Conservation (phyloP, 495 filamentous ascomycete genomes). For the Cryomyces minteri region DNA sequence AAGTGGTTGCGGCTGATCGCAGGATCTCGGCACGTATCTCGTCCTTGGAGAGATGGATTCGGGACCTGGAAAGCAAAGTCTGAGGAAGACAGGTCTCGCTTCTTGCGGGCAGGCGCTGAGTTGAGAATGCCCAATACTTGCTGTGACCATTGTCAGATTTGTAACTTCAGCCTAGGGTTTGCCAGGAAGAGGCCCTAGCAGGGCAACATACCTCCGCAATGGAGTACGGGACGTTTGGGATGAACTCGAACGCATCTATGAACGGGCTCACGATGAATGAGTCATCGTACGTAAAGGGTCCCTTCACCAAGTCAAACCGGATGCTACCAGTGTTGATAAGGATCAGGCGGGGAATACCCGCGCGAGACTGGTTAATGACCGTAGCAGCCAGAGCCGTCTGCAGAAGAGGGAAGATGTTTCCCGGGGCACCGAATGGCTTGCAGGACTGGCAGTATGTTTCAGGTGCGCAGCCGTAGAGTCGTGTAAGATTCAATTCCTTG, state of each 20-base stretch:
- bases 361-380: conserved; percentile 16
- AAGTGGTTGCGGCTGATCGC: conserved; percentile 4
- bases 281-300: conserved; percentile 23
- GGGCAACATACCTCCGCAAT: not conserved
- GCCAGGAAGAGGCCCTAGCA: too few species aligned
- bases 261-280: conserved; percentile 24
- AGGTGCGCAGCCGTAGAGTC: conserved; percentile 23
- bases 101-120: conserved; percentile 20
- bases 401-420: conserved; percentile 20
- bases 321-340: conserved; percentile 22
- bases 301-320: conserved; percentile 23
- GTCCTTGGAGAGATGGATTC: conserved; percentile 12
- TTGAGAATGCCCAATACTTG: conserved; percentile 24
- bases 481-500: conserved; percentile 16
- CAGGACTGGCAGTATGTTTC: conserved; percentile 23
- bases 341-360: conserved; percentile 16
- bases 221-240: conserved; percentile 19
- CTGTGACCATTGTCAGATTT: not conserved
- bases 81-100: conserved; percentile 15
- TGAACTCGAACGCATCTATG: conserved; percentile 17
- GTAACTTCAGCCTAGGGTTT: too few species aligned
- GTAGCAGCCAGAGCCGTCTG: conserved; percentile 14
- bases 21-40: conserved; percentile 27
- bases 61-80: conserved; percentile 12
- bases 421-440: conserved; percentile 14